Evolutionary conservation across 495 filamentous ascomycete genomes (phyloP).

Genomic region (Podospora pseudopauciseta): DNA sequence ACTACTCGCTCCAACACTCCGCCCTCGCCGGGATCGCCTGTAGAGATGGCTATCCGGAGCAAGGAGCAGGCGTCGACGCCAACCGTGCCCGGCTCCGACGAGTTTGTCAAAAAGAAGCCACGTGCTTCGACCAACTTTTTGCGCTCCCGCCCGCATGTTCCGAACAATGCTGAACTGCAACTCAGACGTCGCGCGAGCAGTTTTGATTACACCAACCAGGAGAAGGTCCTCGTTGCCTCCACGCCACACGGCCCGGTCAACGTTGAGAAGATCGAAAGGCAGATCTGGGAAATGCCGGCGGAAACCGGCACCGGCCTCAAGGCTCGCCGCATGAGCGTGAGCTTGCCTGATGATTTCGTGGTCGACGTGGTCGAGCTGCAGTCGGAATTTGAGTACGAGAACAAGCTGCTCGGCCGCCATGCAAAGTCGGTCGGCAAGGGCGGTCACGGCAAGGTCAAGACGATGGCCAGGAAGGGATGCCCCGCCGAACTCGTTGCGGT

Average conservation of each 20-base stretch:
- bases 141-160: constrained; percentile 35
- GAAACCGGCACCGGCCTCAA: constrained; percentile 63
- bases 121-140: constrained; percentile 50
- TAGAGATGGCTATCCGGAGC: constrained; percentile 33
- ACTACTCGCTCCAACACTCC: constrained; percentile 53
- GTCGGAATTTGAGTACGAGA: constrained; percentile 57
- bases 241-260: constrained; percentile 13
- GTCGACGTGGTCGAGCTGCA: constrained; percentile 60
- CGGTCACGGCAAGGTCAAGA: constrained; percentile 66
- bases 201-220: constrained; percentile 32
- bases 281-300: constrained; percentile 52
- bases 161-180: constrained; percentile 16
- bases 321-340: constrained; percentile 58
- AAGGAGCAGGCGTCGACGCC: constrained; percentile 31
- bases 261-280: constrained; percentile 30
- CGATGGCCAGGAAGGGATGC: constrained; percentile 58
- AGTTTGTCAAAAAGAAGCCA: constrained; percentile 44
- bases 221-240: constrained; percentile 8
- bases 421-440: constrained; percentile 67
- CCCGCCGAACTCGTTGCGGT: constrained; percentile 63
- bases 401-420: constrained; percentile 55
- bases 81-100: constrained; percentile 37
- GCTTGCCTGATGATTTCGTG: constrained; percentile 60
- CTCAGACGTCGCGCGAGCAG: constrained; percentile 36
- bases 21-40: constrained; percentile 47